Conservation (phyloP, 345 rosid species). For the Gossypium ekmanianum region DNA sequence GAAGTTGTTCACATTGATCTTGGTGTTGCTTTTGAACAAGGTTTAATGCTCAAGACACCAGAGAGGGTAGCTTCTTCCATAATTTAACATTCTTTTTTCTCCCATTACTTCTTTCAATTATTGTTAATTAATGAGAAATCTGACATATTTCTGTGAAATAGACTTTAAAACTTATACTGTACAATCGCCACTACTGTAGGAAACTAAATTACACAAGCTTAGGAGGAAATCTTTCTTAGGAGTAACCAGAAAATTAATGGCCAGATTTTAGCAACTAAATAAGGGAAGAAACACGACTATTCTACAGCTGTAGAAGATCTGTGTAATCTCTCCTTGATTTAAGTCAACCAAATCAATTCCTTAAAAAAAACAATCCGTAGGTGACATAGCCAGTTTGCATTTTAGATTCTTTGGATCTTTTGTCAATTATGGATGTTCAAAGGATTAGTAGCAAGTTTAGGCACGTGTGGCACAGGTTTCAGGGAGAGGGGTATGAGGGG, state of each 20-base stretch:
- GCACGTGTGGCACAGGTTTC: background rate
- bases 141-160: background rate
- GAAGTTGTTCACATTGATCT: constrained; percentile 99
- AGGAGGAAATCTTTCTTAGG: background rate
- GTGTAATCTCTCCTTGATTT: background rate
- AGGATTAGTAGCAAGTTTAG: background rate
- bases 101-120: constrained; percentile 6
- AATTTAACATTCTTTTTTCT: constrained; percentile 13
- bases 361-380: background rate
- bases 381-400: background rate
- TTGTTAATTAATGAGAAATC: background rate
- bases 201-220: background rate
- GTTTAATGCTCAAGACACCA: constrained; percentile 95
- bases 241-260: background rate
- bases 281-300: background rate
- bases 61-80: constrained; percentile 57
- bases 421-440: background rate
- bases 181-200: background rate
- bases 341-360: background rate
- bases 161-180: background rate
- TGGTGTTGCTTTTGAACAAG: constrained; percentile 99
- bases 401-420: background rate
- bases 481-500: background rate
- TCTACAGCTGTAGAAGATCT: background rate
- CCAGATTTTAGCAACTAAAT: constrained; percentile 1